Conservation (phyloP, 768 basidiomycete species). For the Neoboletus brunneissimus region DNA sequence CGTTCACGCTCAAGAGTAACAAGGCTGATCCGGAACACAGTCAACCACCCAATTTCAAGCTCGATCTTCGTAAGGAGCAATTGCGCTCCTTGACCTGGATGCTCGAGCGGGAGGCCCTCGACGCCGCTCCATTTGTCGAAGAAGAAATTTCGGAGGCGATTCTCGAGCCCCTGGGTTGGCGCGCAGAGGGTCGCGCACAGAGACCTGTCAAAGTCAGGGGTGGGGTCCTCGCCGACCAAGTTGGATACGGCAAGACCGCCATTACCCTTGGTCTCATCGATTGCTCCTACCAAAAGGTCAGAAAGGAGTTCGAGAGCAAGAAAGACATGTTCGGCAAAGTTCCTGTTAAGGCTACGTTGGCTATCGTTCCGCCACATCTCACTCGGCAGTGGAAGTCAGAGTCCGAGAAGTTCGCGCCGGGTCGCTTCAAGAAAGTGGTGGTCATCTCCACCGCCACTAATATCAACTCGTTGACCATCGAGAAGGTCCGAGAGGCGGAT, state of each 20-base stretch:
- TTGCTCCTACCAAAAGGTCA: constrained; percentile 54
- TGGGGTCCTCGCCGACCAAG: constrained; percentile 92
- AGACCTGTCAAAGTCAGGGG: constrained; percentile 74
- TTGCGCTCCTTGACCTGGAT: constrained; percentile 92
- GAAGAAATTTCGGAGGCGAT: constrained; percentile 94
- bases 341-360: constrained; percentile 74
- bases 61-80: constrained; percentile 78
- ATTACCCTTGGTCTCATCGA: constrained; percentile 90
- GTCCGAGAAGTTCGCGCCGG: constrained; percentile 70
- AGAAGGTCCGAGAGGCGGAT: constrained; percentile 77
- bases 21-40: constrained; percentile 61
- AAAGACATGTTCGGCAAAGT: constrained; percentile 58
- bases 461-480: constrained; percentile 69
- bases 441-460: constrained; percentile 66
- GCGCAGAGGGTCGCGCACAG: constrained; percentile 89
- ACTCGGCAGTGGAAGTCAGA: constrained; percentile 89
- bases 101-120: constrained; percentile 68
- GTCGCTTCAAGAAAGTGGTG: constrained; percentile 47
- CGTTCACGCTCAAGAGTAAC: constrained; percentile 76
- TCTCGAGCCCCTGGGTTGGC: constrained; percentile 84
- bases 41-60: constrained; percentile 77
- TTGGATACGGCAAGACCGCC: constrained; percentile 96
- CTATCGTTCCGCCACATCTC: constrained; percentile 87
- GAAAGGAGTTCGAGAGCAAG: constrained; percentile 55
- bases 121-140: constrained; percentile 76